Percentiles rank a stretch among this genome's conserved stretches.
Evolutionary conservation across 257 asterid genomes (phyloP).

Genomic region (Fraxinus cuspidata): DNA sequence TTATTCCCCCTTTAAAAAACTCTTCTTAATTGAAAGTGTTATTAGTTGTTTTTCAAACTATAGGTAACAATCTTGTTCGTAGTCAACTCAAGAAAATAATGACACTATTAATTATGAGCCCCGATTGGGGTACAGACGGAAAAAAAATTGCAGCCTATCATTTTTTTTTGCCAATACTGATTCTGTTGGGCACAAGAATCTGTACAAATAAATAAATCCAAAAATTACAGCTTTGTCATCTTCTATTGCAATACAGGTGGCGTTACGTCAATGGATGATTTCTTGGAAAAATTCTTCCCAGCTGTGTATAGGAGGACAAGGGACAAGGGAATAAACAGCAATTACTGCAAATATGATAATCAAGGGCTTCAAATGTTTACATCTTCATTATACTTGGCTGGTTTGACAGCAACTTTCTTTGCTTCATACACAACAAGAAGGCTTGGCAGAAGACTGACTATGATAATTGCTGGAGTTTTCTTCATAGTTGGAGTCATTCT

Average conservation of each 20-base stretch:
- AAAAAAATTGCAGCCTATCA: no score
- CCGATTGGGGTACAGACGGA: no score
- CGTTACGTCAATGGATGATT: conserved; percentile 67
- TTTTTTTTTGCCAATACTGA: no score
- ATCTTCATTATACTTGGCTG: conserved; percentile 83
- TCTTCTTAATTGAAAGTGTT: no score
- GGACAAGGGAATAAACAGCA: conserved; percentile 41
- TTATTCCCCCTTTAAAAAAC: no score
- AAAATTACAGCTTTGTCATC: background rate
- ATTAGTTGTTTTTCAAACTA: background rate
- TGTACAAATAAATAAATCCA: no score
- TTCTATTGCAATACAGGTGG: conserved; percentile 53
- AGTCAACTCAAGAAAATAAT: no score
- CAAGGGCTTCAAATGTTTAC: conserved; percentile 87
- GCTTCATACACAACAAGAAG: conserved; percentile 85
- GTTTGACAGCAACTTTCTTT: conserved; percentile 73
- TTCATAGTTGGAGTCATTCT: conserved; percentile 59
- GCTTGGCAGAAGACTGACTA: conserved; percentile 66
- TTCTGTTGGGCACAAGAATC: no score
- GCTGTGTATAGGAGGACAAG: conserved; percentile 44
- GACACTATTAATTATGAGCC: no score
- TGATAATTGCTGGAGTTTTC: conserved; percentile 80
- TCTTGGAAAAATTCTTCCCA: conserved; percentile 76
- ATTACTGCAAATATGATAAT: conserved; percentile 88
- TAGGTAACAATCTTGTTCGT: no score